Conservation (phyloP, 208 protist genomes). For the Trypanosomatidae sp. region DNA sequence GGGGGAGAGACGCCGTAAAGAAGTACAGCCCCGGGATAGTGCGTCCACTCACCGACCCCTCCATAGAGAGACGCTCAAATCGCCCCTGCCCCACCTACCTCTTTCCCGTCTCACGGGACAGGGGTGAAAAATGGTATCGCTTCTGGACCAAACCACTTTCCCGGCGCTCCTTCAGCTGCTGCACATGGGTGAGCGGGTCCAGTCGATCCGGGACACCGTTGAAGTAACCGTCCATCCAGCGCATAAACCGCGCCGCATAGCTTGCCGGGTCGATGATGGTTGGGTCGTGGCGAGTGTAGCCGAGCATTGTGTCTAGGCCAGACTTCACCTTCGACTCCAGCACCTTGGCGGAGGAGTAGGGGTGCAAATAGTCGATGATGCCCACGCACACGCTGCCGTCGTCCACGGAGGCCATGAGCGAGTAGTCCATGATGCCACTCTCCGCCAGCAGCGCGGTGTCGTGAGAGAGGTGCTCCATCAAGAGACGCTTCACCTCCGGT, state of each 20-base stretch:
- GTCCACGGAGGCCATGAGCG: constrained; percentile 49
- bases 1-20: background rate
- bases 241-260: constrained; percentile 71
- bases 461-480: constrained; percentile 53
- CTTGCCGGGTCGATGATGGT: constrained; percentile 80
- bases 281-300: constrained; percentile 48
- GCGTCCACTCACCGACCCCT: background rate
- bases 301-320: constrained; percentile 74
- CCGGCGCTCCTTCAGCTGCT: constrained; percentile 1
- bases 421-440: constrained; percentile 83
- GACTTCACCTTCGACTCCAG: constrained; percentile 87
- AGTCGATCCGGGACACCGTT: constrained; percentile 69
- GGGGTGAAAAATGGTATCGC: background rate
- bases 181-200: constrained; percentile 26
- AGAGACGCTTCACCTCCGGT: constrained; percentile 35
- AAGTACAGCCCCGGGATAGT: background rate
- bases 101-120: background rate
- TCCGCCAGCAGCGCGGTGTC: constrained; percentile 60
- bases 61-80: background rate
- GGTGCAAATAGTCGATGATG: constrained; percentile 86
- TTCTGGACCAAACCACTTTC: constrained; percentile 8
- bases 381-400: constrained; percentile 34
- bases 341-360: constrained; percentile 74
- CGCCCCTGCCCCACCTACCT: background rate
- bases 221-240: constrained; percentile 72